Percentiles rank a stretch among this genome's conserved stretches.
Conservation (phyloP, 2,329 filamentous ascomycete genomes). For the Lithohypha guttulata region DNA sequence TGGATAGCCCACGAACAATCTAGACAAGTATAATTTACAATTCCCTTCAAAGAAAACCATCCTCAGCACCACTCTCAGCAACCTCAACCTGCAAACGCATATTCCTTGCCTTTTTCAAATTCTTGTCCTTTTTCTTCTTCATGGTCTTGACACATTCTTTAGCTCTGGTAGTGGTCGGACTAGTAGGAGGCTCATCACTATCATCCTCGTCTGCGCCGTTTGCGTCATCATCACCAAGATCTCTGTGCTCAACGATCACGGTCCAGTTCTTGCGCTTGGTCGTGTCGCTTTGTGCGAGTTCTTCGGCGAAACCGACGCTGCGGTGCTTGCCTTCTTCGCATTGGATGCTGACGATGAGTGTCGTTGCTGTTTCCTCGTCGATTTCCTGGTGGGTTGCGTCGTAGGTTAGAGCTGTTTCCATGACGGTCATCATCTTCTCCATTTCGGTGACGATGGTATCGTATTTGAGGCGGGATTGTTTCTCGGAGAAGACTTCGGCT, state of each 20-base stretch:
- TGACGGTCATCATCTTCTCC: slow-evolving; percentile 7
- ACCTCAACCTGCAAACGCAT: slow-evolving; percentile 6
- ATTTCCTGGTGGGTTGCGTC: slow-evolving; percentile 2
- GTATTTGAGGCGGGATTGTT: slow-evolving; percentile 5
- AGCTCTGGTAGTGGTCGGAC: background rate
- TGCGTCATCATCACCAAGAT: slow-evolving; percentile 21
- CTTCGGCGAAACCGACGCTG: slow-evolving; percentile 14
- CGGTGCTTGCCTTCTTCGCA: slow-evolving; percentile 12
- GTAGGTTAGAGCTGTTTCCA: slow-evolving; percentile 3
- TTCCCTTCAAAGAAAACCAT: slow-evolving; percentile 5
- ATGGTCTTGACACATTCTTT: slow-evolving; percentile 4
- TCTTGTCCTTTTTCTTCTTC: slow-evolving; percentile 10
- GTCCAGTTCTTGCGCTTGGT: slow-evolving; percentile 9
- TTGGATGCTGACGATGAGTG: slow-evolving; percentile 9
- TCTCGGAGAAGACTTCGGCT: slow-evolving; percentile 13
- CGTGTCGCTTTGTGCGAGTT: slow-evolving; percentile 9
- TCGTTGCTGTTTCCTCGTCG: slow-evolving; percentile 7
- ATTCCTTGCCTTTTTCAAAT: slow-evolving; percentile 8
- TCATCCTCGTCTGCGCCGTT: background rate
- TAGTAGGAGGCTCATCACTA: slow-evolving; percentile 1
- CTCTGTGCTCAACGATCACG: slow-evolving; percentile 12
- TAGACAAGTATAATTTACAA: background rate
- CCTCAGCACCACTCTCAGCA: slow-evolving; percentile 7
- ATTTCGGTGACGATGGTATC: slow-evolving; percentile 12
- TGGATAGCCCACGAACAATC: background rate